These are phyloP conservation scores for Annulohypoxylon nitens DNA, from an alignment of 495 filamentous ascomycete genomes.

Conservation along the genomic window DNA sequence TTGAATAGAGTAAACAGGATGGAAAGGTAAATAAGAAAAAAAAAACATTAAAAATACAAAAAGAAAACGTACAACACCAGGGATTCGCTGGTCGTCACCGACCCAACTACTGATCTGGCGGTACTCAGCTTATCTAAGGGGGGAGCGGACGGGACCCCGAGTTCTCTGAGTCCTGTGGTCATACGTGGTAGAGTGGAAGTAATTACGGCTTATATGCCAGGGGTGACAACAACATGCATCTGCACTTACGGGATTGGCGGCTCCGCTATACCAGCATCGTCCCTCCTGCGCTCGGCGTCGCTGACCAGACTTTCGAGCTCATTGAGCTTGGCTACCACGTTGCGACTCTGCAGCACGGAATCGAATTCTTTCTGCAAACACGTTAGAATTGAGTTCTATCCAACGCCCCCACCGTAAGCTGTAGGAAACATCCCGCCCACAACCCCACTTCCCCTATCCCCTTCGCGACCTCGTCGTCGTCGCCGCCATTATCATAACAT, in stretches of 20 bases:
- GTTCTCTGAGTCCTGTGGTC: constrained; percentile 61
- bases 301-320: constrained; percentile 80
- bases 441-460: not conserved
- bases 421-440: not conserved
- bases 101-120: constrained; percentile 62
- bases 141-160: constrained; percentile 67
- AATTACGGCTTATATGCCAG: constrained; percentile 40
- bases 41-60: constrained; percentile 27
- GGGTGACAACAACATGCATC: constrained; percentile 9
- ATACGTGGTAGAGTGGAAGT: constrained; percentile 49
- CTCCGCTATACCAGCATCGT: constrained; percentile 53
- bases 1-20: constrained; percentile 19
- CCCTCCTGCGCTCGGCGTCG: constrained; percentile 74
- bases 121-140: constrained; percentile 59
- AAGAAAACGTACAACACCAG: constrained; percentile 61
- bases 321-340: constrained; percentile 82
- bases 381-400: not conserved
- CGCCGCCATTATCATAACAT: too few relatives aligned
- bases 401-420: not conserved
- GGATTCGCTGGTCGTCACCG: constrained; percentile 65
- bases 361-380: constrained; percentile 76
- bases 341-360: constrained; percentile 74
- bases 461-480: not conserved
- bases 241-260: constrained; percentile 62
- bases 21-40: constrained; percentile 15